Evolutionary conservation across 2,329 filamentous ascomycete species (phyloP).

Genomic region (Monosporascus ibericus): DNA sequence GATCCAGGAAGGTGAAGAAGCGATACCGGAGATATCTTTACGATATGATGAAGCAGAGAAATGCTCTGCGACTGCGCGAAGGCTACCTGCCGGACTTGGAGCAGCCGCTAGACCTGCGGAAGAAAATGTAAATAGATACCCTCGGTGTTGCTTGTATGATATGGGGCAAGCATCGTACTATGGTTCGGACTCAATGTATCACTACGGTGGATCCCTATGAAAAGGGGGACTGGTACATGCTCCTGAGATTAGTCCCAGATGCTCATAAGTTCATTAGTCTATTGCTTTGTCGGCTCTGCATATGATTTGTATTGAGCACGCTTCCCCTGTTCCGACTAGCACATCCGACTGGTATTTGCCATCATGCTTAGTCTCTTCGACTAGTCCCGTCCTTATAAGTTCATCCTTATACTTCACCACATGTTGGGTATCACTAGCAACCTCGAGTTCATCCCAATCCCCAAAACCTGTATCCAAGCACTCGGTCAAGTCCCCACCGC

Average conservation of each 20-base stretch:
- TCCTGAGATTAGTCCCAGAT: not conserved
- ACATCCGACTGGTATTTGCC: too few species aligned
- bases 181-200: not conserved
- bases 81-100: slow-evolving; percentile 2
- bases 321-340: too few species aligned
- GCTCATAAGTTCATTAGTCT: not conserved
- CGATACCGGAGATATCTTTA: slow-evolving; percentile 11
- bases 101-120: not conserved
- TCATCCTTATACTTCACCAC: too few species aligned
- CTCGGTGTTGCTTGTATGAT: not conserved
- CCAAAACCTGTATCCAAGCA: too few species aligned
- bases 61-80: slow-evolving; percentile 1
- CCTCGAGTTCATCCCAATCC: too few species aligned
- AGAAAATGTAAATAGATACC: not conserved
- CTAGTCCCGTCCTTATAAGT: too few species aligned
- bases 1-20: slow-evolving; percentile 6
- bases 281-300: not conserved
- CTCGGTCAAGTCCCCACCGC: too few species aligned
- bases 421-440: too few species aligned
- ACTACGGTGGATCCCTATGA: not conserved
- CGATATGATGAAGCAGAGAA: slow-evolving; percentile 8
- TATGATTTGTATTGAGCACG: not conserved
- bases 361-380: too few species aligned
- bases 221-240: not conserved
- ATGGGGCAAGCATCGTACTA: not conserved